Conservation (phyloP, 1,284 basidiomycete genomes). For the Spongiforma sp. region DNA sequence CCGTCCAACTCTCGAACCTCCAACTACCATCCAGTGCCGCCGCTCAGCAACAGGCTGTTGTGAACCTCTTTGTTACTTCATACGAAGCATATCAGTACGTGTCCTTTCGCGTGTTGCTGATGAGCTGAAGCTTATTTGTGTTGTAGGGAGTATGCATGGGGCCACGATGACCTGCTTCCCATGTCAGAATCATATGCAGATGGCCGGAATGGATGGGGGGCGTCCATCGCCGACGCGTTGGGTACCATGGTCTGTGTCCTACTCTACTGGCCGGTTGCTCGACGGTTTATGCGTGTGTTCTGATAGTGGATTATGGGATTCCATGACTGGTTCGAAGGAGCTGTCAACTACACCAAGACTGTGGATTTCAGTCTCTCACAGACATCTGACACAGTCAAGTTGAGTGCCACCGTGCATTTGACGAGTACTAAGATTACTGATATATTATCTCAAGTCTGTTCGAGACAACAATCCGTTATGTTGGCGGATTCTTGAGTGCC, state of each 20-base stretch:
- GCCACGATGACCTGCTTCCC: constrained; percentile 68
- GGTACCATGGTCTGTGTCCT: constrained; percentile 57
- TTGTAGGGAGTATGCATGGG: constrained; percentile 60
- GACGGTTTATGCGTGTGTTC: neutral
- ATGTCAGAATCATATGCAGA: constrained; percentile 55
- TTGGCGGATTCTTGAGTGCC: constrained; percentile 74
- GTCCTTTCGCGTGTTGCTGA: constrained; percentile 27
- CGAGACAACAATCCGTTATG: constrained; percentile 88
- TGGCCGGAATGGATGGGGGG: constrained; percentile 74
- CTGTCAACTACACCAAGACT: constrained; percentile 51
- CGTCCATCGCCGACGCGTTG: constrained; percentile 68
- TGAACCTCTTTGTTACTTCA: constrained; percentile 58
- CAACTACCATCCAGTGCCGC: constrained; percentile 48
- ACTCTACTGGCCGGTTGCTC: constrained; percentile 1
- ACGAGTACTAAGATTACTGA: neutral
- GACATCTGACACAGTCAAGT: constrained; percentile 60
- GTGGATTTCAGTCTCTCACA: constrained; percentile 61
- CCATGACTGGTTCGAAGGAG: constrained; percentile 59
- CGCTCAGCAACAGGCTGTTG: constrained; percentile 49
- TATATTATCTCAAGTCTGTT: constrained; percentile 63
- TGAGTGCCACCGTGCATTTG: neutral
- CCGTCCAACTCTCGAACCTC: constrained; percentile 53
- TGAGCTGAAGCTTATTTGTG: constrained; percentile 27
- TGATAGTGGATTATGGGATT: constrained; percentile 32
- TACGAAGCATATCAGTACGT: constrained; percentile 64